These are phyloP conservation scores for Lasiosphaeriaceae sp. DNA, from an alignment of 495 filamentous ascomycete species.

Conservation along the genomic window DNA sequence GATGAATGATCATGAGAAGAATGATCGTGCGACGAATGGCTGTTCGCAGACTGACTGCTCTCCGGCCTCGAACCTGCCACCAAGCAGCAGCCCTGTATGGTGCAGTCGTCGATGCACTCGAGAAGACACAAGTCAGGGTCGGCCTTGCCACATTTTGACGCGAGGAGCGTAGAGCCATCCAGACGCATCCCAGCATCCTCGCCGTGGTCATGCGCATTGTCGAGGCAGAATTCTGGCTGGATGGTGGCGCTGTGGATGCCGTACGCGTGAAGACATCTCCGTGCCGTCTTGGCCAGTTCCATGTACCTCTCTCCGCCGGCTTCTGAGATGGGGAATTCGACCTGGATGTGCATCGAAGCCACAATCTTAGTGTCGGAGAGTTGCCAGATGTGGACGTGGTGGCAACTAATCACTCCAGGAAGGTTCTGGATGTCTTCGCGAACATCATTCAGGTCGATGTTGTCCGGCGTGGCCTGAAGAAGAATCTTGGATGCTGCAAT, in stretches of 20 bases:
- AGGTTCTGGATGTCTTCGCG: slow-evolving; percentile 84
- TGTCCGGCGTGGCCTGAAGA: slow-evolving; percentile 85
- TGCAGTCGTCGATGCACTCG: slow-evolving; percentile 82
- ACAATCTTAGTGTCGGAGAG: slow-evolving; percentile 90
- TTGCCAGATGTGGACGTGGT: slow-evolving; percentile 98
- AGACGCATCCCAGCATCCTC: slow-evolving; percentile 30
- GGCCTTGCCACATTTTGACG: slow-evolving; percentile 47
- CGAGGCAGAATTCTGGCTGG: slow-evolving; percentile 86
- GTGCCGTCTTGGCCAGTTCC: slow-evolving; percentile 73
- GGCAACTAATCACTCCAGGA: slow-evolving; percentile 79
- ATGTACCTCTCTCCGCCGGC: slow-evolving; percentile 79
- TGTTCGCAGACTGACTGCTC: slow-evolving; percentile 17
- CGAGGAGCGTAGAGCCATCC: slow-evolving; percentile 34
- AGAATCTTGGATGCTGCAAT: slow-evolving; percentile 91
- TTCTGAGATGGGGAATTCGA: slow-evolving; percentile 66
- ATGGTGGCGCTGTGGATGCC: slow-evolving; percentile 98
- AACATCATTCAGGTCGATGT: slow-evolving; percentile 84
- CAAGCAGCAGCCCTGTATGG: slow-evolving; percentile 66
- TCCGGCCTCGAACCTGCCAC: slow-evolving; percentile 18
- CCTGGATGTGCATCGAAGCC: slow-evolving; percentile 86
- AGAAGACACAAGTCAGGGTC: slow-evolving; percentile 68
- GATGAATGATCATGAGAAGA: slow-evolving; percentile 8
- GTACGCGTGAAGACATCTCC: slow-evolving; percentile 86
- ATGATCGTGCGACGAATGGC: slow-evolving; percentile 11
- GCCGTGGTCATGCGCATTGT: slow-evolving; percentile 37